These are phyloP conservation scores for Fonsecaea pedrosoi DNA, from an alignment of 2,329 filamentous ascomycete species.

Conservation along the genomic window DNA sequence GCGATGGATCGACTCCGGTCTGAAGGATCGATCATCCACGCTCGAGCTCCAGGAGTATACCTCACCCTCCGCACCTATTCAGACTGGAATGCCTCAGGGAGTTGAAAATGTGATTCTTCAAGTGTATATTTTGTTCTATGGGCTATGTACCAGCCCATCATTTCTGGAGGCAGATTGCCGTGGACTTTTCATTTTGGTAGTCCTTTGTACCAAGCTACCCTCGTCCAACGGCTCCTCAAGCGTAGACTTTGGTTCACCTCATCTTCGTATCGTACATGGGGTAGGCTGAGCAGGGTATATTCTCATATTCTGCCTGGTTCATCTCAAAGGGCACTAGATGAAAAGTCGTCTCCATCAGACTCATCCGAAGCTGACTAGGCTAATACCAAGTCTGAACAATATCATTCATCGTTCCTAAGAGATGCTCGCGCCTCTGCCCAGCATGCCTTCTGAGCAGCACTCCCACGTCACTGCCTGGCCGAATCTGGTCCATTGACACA, in stretches of 20 bases:
- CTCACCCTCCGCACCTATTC: too few species aligned
- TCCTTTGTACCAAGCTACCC: not conserved
- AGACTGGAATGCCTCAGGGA: too few species aligned
- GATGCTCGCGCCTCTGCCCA: not conserved
- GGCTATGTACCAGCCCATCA: too few species aligned
- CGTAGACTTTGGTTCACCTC: not conserved
- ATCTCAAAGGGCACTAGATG: not conserved
- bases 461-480: not conserved
- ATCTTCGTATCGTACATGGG: too few species aligned
- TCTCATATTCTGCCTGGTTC: not conserved
- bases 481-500: too few species aligned
- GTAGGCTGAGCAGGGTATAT: not conserved
- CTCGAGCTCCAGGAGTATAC: too few species aligned
- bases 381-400: not conserved
- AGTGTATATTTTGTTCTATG: too few species aligned
- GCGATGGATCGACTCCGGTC: too few species aligned
- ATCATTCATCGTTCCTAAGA: not conserved
- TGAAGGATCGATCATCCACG: too few species aligned
- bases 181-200: not conserved
- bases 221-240: not conserved
- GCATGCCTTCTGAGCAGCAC: too few species aligned
- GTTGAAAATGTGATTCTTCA: too few species aligned
- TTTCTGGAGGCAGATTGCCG: too few species aligned
- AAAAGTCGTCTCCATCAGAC: not conserved
- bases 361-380: not conserved